Evolutionary conservation across 108 stramenopile species (phyloP).

Genomic region (Nannochloropsis salina): DNA sequence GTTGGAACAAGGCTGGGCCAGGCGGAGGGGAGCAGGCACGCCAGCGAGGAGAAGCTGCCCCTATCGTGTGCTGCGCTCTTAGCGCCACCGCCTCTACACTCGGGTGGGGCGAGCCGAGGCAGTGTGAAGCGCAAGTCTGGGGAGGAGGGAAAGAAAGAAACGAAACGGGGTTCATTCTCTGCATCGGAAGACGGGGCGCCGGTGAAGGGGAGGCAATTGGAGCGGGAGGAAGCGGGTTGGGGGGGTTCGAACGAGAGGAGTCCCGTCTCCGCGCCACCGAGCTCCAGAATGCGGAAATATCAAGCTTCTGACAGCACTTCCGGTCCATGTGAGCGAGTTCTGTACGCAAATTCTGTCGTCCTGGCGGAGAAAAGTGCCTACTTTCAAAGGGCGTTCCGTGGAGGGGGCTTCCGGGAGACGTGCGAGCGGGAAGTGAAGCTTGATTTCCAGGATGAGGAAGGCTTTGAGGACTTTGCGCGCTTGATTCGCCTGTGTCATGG

Average conservation of each 20-base stretch:
- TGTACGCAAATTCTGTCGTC: neutral
- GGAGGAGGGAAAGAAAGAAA: neutral
- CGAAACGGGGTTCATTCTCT: neutral
- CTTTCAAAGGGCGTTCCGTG: neutral
- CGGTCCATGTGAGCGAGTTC: neutral
- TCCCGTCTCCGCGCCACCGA: neutral
- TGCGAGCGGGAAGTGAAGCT: neutral
- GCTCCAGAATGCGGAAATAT: neutral
- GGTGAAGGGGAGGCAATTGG: neutral
- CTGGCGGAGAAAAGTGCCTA: neutral
- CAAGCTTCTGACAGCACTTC: neutral
- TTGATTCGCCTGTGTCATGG: conserved; percentile 15
- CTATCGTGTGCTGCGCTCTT: no score
- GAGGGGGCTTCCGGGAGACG: conserved; percentile 1
- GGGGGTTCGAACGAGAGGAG: neutral
- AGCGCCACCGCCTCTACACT: neutral
- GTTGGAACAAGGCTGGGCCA: neutral
- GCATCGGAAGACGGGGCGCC: no score
- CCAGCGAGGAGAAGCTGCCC: neutral
- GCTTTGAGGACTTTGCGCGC: neutral
- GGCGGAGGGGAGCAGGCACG: neutral
- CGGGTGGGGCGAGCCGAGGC: neutral
- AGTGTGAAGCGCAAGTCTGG: neutral
- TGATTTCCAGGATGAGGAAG: neutral
- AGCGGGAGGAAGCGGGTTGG: neutral